phyloP scores from a whole-genome alignment of 1,284 basidiomycete genomes.

The Rhodotorula mucilaginosa region DNA sequence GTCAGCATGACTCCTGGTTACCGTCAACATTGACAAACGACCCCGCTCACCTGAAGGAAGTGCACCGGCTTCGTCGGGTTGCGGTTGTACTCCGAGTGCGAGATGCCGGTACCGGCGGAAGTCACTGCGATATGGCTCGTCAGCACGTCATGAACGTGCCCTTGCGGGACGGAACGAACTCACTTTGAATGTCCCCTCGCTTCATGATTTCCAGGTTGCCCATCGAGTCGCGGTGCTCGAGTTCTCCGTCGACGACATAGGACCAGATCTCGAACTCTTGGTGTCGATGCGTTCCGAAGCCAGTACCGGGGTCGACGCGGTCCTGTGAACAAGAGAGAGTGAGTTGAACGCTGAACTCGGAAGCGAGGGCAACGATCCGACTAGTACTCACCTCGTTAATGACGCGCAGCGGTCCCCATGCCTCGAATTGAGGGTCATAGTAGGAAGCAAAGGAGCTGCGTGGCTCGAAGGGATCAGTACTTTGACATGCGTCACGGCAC shows the following conservation, averaged over 20 bases:
- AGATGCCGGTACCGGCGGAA: slow-evolving; percentile 79
- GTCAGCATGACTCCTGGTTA: background rate
- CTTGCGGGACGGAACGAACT: background rate
- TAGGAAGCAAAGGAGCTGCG: slow-evolving; percentile 29
- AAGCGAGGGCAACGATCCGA: background rate
- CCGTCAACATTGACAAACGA: background rate
- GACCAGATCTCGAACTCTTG: slow-evolving; percentile 73
- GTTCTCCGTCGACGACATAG: slow-evolving; percentile 63
- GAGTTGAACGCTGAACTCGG: too few relatives aligned
- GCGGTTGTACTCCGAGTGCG: slow-evolving; percentile 68
- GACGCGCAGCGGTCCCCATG: slow-evolving; percentile 53
- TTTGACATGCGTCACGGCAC: background rate
- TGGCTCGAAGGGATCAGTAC: background rate
- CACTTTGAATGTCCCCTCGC: slow-evolving; percentile 76
- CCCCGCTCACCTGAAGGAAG: slow-evolving; percentile 2
- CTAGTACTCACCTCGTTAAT: slow-evolving; percentile 64
- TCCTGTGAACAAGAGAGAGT: slow-evolving; percentile 52
- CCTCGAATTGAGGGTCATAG: slow-evolving; percentile 16
- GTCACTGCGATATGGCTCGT: slow-evolving; percentile 56
- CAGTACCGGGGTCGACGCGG: slow-evolving; percentile 69
- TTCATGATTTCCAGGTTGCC: slow-evolving; percentile 81
- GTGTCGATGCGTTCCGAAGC: slow-evolving; percentile 83
- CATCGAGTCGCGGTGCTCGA: slow-evolving; percentile 74
- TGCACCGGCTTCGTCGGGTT: slow-evolving; percentile 54
- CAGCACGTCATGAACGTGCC: background rate